Base-by-base conservation (phyloP, 441 rosid genomes). In the Euphorbia celastroides region DNA sequence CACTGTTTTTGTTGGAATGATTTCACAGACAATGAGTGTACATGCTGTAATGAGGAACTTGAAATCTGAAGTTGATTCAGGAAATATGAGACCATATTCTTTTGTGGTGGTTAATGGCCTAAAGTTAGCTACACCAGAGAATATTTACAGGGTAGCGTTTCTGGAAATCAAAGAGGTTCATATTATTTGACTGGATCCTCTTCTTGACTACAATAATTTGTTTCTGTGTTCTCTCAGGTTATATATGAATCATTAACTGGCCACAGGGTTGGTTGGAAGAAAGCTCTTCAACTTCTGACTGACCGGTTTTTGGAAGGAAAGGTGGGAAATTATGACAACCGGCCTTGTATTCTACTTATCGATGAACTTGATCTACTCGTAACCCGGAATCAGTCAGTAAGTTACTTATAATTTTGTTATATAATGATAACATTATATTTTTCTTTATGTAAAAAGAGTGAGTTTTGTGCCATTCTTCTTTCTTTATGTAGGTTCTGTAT, bases 311-410 rank as follows among this genome's bases (percentile, higher is more conserved):
- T 91, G 60, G 86, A 79, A 64, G 91, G 96, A 59, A 88, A 82
- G 72, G 71, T 72, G 68, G 80, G 83, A 55, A 88, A 80, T 72
- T 88, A 75, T 41, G 90, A 88, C 25, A 87, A 79, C 46, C 79
- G 74, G 48, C 99, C 98, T 59, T 89, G 96, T 74, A 89, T 94
- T 75, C 87, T 92, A 66, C 94, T 94, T 44, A 94, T 94, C 27
- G 99, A 94, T 75, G 99, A 94, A 70, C 97, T 94, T 62, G 99
- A 94, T 83, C 90, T 92, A 62, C 84, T 94, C 72, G 93, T 94
- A 34, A 94, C 99, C 36, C 85, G 99, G 79, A 92, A 92, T 63
- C 98, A 94, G 44, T 92, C 94, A 79, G 98, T 89, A 89, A 75
- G 20, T 68, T 72, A 13, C 34, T 55, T 41, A 48, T 58, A n/a